Evolutionary conservation across 1,284 basidiomycete species (phyloP).

Genomic region (Afroboletus lepidellus): DNA sequence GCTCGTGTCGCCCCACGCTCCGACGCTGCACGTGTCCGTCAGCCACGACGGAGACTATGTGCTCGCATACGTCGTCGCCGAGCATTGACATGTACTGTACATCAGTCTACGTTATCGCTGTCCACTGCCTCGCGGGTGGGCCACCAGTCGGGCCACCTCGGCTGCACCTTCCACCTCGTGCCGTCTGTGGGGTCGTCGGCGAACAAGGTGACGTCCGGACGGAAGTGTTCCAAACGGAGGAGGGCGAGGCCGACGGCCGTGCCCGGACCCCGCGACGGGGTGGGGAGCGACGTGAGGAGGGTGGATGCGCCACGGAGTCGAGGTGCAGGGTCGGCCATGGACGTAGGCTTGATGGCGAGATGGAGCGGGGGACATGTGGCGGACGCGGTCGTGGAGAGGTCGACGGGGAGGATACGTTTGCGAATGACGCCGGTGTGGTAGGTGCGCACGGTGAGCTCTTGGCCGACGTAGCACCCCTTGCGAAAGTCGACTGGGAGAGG

Average conservation of each 20-base stretch:
- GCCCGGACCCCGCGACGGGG: constrained; percentile 17
- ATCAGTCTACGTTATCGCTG: constrained; percentile 22
- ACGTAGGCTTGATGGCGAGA: constrained; percentile 24
- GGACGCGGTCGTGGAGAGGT: constrained; percentile 20
- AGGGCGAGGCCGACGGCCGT: constrained; percentile 65
- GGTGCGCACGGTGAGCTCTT: constrained; percentile 95
- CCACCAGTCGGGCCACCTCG: constrained; percentile 74
- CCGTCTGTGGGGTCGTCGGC: constrained; percentile 25
- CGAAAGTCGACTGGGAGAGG: constrained; percentile 82
- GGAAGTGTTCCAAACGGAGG: constrained; percentile 65
- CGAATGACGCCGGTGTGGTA: constrained; percentile 93
- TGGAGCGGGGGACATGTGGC: constrained; percentile 4
- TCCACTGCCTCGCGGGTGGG: constrained; percentile 35
- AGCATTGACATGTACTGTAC: constrained; percentile 36
- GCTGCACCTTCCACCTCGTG: constrained; percentile 46
- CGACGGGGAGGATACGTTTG: constrained; percentile 87
- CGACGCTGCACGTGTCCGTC: constrained; percentile 60
- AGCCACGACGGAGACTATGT: constrained; percentile 88
- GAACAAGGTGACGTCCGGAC: constrained; percentile 23
- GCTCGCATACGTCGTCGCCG: constrained; percentile 70
- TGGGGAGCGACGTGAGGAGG: constrained; percentile 52
- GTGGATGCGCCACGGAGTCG: constrained; percentile 67
- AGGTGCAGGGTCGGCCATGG: constrained; percentile 16
- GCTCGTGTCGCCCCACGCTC: constrained; percentile 31
- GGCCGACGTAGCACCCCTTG: constrained; percentile 98